phyloP scores from a whole-genome alignment of 805 yeast genomes.

The Kregervanrija delftensis region DNA sequence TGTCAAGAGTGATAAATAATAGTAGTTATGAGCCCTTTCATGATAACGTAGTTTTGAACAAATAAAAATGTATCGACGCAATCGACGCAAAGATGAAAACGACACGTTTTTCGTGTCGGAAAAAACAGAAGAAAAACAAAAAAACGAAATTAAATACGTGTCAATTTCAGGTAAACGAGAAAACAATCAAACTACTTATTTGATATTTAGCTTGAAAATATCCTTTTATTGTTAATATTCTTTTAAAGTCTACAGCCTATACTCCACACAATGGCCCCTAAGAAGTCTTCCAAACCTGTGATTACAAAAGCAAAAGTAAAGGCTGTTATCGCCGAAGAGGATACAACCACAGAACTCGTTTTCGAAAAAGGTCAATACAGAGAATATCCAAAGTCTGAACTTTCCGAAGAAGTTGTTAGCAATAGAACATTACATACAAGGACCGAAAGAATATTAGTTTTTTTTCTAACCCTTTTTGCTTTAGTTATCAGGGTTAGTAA shows the following conservation, averaged over 20 bases:
- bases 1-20: too few species aligned
- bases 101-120: too few species aligned
- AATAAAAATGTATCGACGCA: too few species aligned
- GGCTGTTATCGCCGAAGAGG: slow-evolving; percentile 6
- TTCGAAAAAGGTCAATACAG: slow-evolving; percentile 46
- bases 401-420: slow-evolving; percentile 33
- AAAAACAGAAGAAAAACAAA: too few species aligned
- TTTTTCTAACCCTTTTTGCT: slow-evolving; percentile 39
- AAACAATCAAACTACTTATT: too few species aligned
- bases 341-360: slow-evolving; percentile 35
- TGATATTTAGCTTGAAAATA: background rate
- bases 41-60: too few species aligned
- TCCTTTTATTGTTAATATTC: background rate
- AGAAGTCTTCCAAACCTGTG: slow-evolving; percentile 11
- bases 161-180: too few species aligned
- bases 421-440: slow-evolving; percentile 33
- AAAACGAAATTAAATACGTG: too few species aligned
- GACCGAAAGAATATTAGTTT: slow-evolving; percentile 36
- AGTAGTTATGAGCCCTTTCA: too few species aligned
- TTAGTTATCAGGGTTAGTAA: slow-evolving; percentile 51
- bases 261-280: slow-evolving; percentile 17
- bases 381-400: slow-evolving; percentile 46
- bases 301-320: background rate
- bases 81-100: too few species aligned
- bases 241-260: background rate